These are phyloP conservation scores for Mycena crocata DNA, from an alignment of 768 basidiomycete genomes.

Conservation along the genomic window DNA sequence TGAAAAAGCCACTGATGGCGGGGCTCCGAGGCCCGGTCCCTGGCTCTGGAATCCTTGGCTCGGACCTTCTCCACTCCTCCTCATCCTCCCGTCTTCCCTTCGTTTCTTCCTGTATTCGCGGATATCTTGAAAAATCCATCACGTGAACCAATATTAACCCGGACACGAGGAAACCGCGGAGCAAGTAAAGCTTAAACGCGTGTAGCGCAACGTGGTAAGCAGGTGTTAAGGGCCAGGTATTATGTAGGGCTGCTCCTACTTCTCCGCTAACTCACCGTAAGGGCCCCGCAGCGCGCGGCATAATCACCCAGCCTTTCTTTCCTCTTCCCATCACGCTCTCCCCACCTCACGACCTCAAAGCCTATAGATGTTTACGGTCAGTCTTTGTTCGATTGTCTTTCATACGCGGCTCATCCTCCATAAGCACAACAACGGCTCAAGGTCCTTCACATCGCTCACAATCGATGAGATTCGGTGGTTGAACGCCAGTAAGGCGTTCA, in stretches of 20 bases:
- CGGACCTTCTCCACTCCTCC: conserved; percentile 19
- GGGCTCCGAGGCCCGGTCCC: conserved; percentile 28
- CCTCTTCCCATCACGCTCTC: conserved; percentile 26
- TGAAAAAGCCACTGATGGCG: conserved; percentile 42
- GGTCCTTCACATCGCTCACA: conserved; percentile 48
- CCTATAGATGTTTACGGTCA: conserved; percentile 32
- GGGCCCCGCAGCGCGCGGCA: conserved; percentile 33
- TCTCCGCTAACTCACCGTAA: conserved; percentile 29
- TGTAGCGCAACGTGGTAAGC: conserved; percentile 28
- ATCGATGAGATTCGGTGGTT: conserved; percentile 64
- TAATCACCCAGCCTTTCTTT: conserved; percentile 25
- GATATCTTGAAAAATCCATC: conserved; percentile 43
- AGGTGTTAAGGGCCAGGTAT: conserved; percentile 49
- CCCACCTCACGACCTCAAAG: conserved; percentile 22
- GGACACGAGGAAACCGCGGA: conserved; percentile 56
- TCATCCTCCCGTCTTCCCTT: conserved; percentile 24
- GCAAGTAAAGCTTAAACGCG: conserved; percentile 24
- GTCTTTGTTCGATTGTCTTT: conserved; percentile 28
- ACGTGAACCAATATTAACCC: conserved; percentile 48
- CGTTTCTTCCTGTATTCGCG: conserved; percentile 46
- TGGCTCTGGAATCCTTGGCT: conserved; percentile 29
- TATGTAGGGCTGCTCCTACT: conserved; percentile 43
- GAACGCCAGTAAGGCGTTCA: conserved; percentile 48
- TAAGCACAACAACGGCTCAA: conserved; percentile 45
- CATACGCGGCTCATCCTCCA: conserved; percentile 26